These are phyloP conservation scores for Starmerella sirachaensis DNA, from an alignment of 805 yeast species.

Conservation along the genomic window DNA sequence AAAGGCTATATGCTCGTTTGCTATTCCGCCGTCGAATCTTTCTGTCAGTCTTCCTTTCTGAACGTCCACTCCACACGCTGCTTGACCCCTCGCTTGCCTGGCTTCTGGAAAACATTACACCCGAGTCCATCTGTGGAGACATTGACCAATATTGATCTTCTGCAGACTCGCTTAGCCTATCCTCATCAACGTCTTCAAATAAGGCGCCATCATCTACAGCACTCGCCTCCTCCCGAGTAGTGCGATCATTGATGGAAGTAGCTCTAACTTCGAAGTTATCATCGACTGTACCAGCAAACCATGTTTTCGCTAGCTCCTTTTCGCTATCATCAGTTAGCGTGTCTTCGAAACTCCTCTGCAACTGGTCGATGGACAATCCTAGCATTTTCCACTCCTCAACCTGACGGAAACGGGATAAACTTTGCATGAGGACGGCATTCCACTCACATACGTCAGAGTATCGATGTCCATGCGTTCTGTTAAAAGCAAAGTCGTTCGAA, in stretches of 20 bases:
- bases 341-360: slow-evolving; percentile 12
- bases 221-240: background rate
- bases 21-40: too few species aligned
- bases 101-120: too few species aligned
- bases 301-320: slow-evolving; percentile 9
- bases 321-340: slow-evolving; percentile 3
- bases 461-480: slow-evolving; percentile 30
- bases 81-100: too few species aligned
- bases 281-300: slow-evolving; percentile 14
- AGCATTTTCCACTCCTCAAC: slow-evolving; percentile 20
- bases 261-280: slow-evolving; percentile 5
- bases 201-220: slow-evolving; percentile 4
- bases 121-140: too few species aligned
- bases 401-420: slow-evolving; percentile 6
- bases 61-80: too few species aligned
- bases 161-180: too few species aligned
- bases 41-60: too few species aligned
- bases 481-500: background rate
- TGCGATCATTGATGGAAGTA: slow-evolving; percentile 1
- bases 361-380: slow-evolving; percentile 14
- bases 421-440: slow-evolving; percentile 40
- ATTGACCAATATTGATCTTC: too few species aligned
- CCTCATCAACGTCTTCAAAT: slow-evolving; percentile 13
- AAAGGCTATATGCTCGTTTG: too few species aligned
- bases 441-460: slow-evolving; percentile 44